A percentile compares a stretch with the other conserved stretches of the same genome.
Evolutionary conservation across 1,284 basidiomycete genomes (phyloP).

Genomic region (Baeospora myosura): DNA sequence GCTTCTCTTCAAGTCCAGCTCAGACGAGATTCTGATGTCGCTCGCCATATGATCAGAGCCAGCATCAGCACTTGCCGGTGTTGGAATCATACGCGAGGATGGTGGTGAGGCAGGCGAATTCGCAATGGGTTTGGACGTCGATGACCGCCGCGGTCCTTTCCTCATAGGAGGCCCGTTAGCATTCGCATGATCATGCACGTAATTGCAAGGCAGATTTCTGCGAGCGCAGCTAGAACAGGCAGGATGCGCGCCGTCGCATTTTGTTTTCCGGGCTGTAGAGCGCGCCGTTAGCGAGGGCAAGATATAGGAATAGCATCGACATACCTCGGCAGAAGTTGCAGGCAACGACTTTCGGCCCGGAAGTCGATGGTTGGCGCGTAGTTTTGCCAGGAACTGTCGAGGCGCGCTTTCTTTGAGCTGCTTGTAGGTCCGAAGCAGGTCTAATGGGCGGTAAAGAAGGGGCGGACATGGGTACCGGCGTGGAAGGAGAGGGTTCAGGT

Average conservation of each 20-base stretch:
- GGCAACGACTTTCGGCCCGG: constrained; percentile 75
- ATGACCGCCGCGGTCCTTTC: constrained; percentile 40
- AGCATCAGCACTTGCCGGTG: constrained; percentile 37
- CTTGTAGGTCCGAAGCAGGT: constrained; percentile 54
- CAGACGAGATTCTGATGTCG: constrained; percentile 28
- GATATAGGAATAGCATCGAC: constrained; percentile 19
- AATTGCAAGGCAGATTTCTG: constrained; percentile 65
- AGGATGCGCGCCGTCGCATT: constrained; percentile 74
- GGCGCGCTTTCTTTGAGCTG: constrained; percentile 57
- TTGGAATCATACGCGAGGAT: constrained; percentile 45
- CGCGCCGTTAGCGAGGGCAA: constrained; percentile 7
- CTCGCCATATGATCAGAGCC: constrained; percentile 27
- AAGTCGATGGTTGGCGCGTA: constrained; percentile 49
- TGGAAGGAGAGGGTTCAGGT: constrained; percentile 44
- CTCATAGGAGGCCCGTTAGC: constrained; percentile 32
- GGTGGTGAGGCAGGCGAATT: constrained; percentile 41
- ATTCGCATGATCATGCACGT: constrained; percentile 54
- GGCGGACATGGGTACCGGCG: constrained; percentile 45
- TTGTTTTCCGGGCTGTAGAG: constrained; percentile 67
- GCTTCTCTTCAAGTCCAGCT: constrained; percentile 36
- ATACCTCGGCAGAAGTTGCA: constrained; percentile 78
- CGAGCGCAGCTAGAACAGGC: constrained; percentile 72
- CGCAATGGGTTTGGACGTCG: constrained; percentile 35
- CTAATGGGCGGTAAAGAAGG: constrained; percentile 53
- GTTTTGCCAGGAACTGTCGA: constrained; percentile 59